A percentile compares a stretch with the other conserved stretches of the same genome.
Conservation (phyloP, 768 basidiomycete genomes). For the Agaricus sinodeliciosus region DNA sequence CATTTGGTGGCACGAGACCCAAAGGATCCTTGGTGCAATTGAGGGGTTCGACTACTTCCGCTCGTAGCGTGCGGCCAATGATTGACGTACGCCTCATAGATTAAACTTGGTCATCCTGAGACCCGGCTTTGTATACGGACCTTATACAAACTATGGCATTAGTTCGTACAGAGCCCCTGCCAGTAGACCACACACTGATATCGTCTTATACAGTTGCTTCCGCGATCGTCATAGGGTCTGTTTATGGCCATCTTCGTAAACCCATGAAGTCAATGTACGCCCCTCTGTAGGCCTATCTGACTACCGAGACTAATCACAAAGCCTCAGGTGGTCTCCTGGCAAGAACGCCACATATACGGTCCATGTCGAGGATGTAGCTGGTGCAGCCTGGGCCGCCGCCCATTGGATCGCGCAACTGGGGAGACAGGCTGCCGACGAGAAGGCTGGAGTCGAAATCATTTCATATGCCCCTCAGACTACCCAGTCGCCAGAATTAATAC, state of each 20-base stretch:
- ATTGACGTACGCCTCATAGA: constrained; percentile 32
- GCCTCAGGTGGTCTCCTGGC: constrained; percentile 68
- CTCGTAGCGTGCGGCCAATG: constrained; percentile 3
- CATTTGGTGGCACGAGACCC: constrained; percentile 86
- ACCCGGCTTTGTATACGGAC: constrained; percentile 73
- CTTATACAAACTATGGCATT: constrained; percentile 67
- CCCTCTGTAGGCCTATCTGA: not conserved
- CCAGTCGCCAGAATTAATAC: constrained; percentile 59
- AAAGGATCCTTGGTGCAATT: constrained; percentile 68
- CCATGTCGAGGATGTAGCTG: constrained; percentile 76
- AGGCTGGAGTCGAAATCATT: constrained; percentile 59
- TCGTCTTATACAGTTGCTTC: constrained; percentile 45
- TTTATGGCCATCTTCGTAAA: constrained; percentile 77
- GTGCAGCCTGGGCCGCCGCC: constrained; percentile 69
- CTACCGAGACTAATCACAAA: constrained; percentile 12
- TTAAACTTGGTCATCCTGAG: constrained; percentile 78
- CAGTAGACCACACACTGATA: constrained; percentile 2
- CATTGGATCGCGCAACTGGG: constrained; percentile 66
- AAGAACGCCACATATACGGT: constrained; percentile 70
- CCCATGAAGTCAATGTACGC: constrained; percentile 81
- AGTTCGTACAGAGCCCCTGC: constrained; percentile 26
- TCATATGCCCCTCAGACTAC: constrained; percentile 53
- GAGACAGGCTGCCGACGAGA: constrained; percentile 52
- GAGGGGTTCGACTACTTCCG: constrained; percentile 43
- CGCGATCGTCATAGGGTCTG: constrained; percentile 66